phyloP scores from a whole-genome alignment of 345 rosid species.

The Iberis pinnata region DNA sequence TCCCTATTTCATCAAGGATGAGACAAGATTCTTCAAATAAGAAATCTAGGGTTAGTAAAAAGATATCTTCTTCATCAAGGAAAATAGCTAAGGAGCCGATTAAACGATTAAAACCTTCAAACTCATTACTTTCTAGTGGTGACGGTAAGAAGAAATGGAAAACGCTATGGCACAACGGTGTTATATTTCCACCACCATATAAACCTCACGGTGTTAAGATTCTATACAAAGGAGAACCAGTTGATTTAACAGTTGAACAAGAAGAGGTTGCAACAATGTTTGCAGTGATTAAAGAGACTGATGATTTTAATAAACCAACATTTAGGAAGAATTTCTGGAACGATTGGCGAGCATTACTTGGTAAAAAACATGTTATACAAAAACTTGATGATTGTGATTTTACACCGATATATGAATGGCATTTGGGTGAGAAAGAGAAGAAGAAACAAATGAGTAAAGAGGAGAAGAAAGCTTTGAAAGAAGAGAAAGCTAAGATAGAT shows the following conservation, averaged over 20 bases:
- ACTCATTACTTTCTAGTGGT: constrained; percentile 48
- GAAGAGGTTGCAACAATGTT: constrained; percentile 95
- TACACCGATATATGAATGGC: constrained; percentile 78
- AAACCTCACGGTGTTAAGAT: constrained; percentile 73
- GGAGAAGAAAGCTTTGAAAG: constrained; percentile 83
- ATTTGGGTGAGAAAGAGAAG: constrained; percentile 66
- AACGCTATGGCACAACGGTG: constrained; percentile 82
- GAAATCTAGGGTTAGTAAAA: constrained; percentile 34
- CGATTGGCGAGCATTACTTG: constrained; percentile 76
- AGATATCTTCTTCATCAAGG: constrained; percentile 43
- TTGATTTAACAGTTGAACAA: constrained; percentile 62
- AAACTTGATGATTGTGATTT: constrained; percentile 65
- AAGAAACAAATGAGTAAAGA: background rate
- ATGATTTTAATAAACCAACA: constrained; percentile 49
- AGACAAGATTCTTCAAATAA: constrained; percentile 37
- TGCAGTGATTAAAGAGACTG: constrained; percentile 87
- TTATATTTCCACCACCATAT: constrained; percentile 84
- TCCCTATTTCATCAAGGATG: constrained; percentile 71
- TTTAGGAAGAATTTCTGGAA: constrained; percentile 84
- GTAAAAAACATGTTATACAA: constrained; percentile 70
- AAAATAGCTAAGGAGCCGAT: constrained; percentile 39
- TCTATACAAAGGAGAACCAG: constrained; percentile 56
- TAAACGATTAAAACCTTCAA: constrained; percentile 46
- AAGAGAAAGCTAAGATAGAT: constrained; percentile 79
- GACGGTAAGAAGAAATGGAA: constrained; percentile 94